Percentiles rank a stretch among this genome's conserved stretches.
These are phyloP conservation scores for Colletotrichum plurivorum DNA, from an alignment of 2,329 filamentous ascomycete species.

Conservation along the genomic window DNA sequence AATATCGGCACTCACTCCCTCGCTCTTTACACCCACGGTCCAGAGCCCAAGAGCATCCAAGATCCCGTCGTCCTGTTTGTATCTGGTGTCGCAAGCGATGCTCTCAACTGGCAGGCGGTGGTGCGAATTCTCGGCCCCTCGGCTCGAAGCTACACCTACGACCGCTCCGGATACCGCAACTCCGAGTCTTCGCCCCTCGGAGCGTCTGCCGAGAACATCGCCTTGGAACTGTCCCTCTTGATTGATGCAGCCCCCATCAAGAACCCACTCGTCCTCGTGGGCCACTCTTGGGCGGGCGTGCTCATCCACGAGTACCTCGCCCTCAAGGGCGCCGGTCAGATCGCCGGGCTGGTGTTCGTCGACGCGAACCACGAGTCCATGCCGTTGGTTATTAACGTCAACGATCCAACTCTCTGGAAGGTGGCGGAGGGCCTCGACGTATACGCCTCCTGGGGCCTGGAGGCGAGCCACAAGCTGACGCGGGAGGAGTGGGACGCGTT, in stretches of 20 bases:
- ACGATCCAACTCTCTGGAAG: constrained; percentile 17
- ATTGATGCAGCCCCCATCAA: background rate
- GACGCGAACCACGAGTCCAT: constrained; percentile 27
- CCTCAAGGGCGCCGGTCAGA: background rate
- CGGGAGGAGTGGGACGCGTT: constrained; percentile 26
- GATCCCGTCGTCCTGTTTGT: constrained; percentile 18
- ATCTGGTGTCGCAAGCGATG: constrained; percentile 27
- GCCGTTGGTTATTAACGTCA: constrained; percentile 15
- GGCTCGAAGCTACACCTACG: constrained; percentile 27
- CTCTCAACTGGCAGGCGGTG: constrained; percentile 28
- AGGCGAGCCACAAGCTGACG: constrained; percentile 19
- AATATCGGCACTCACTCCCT: constrained; percentile 30
- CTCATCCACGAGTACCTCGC: constrained; percentile 27
- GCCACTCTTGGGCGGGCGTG: constrained; percentile 30
- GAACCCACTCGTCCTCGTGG: constrained; percentile 5
- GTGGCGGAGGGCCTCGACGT: constrained; percentile 12
- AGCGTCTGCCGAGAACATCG: constrained; percentile 22
- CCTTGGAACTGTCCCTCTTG: constrained; percentile 9
- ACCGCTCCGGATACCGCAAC: constrained; percentile 27
- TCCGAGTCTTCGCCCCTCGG: constrained; percentile 3
- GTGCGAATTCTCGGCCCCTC: constrained; percentile 1
- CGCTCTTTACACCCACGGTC: constrained; percentile 20
- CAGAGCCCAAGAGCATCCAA: background rate
- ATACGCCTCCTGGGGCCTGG: constrained; percentile 14
- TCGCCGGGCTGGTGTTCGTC: constrained; percentile 21